Base-by-base conservation (phyloP, 176 grass and related monocot genomes). In the Musa itinerans region DNA sequence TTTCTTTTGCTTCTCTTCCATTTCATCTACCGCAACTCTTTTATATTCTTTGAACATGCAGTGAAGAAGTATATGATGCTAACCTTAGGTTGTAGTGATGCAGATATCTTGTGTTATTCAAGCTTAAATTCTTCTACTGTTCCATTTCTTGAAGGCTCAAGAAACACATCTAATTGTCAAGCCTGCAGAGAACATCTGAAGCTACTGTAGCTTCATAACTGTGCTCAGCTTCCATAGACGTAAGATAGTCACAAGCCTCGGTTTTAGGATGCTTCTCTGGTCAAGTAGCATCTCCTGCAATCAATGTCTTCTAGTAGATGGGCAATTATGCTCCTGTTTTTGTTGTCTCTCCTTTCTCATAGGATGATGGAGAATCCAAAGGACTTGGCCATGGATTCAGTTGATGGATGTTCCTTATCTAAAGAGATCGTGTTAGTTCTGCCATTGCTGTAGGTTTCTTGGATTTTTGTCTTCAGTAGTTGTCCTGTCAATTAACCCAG, bases 351-450 rank as follows among this genome's bases (percentile, higher is more conserved):
- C 13, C 13, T 68, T 34, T 21, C 25, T 1, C 8, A 29, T 34
- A 34, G 26, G 65, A 68, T 34, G 54, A 56, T 56, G 54, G 65
- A 26, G 65, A 68, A 68, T 68, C 65, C 65, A 8, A 68, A 26
- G 26, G 25, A 68, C 65, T 34, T 43, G 24, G 3, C 65, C 14
- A 12, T 43, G 12, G 26, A 68, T 68, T 29, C 65, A 6, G 27
- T 68, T 6, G 10, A 34, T 29, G 65, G 15, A 7, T 15, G 21
- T 24, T 67, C 10, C 64, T 68, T 68, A 22, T 16, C 65, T 9
- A 29, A 68, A 29, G 24, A 68, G 65, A 68, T 43, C 9, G 26
- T 16, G 27, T 34, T 68, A 22, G 63, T 29, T 34, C 65, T 34
- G 34, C 34, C 34, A 22, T 13, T 22, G 21, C 12, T 68, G 65